Evolutionary conservation across 352 stramenopile genomes (phyloP).

Genomic region (Globisporangium uncinulatum): DNA sequence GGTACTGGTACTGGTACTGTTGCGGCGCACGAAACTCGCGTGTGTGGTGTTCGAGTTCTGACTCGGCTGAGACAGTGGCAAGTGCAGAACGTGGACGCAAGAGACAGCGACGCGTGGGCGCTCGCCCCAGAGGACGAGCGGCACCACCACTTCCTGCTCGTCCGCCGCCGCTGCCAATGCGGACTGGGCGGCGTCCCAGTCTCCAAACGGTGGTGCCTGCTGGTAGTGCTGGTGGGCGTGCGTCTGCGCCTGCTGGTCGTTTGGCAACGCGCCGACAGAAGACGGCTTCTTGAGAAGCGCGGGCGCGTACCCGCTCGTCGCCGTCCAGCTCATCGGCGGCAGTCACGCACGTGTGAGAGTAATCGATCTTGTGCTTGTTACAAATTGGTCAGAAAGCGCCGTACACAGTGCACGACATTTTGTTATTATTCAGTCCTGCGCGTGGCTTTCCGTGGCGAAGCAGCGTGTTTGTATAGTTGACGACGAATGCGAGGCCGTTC

Average conservation of each 20-base stretch:
- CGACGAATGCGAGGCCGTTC: too few relatives aligned
- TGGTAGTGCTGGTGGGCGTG: background rate
- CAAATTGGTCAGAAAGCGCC: background rate
- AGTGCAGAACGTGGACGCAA: constrained; percentile 53
- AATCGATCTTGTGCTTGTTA: background rate
- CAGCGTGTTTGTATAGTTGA: background rate
- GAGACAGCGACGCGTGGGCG: constrained; percentile 44
- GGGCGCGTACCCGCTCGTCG: constrained; percentile 18
- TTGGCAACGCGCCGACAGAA: constrained; percentile 7
- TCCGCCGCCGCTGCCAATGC: background rate
- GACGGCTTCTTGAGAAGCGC: constrained; percentile 18
- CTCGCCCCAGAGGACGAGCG: constrained; percentile 66
- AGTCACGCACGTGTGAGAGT: background rate
- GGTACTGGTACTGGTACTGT: constrained; percentile 3
- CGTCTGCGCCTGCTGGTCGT: background rate
- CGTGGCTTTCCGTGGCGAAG: background rate
- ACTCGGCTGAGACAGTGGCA: constrained; percentile 62
- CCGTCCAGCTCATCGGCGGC: constrained; percentile 20
- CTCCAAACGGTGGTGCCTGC: background rate
- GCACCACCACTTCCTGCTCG: constrained; percentile 44
- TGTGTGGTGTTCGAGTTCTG: constrained; percentile 45
- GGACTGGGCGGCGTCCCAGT: background rate
- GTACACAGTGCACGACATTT: background rate
- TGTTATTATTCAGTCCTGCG: too few relatives aligned
- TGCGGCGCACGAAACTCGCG: constrained; percentile 19